phyloP scores from a whole-genome alignment of 1,284 basidiomycete species.

The Hemileia vastatrix region DNA sequence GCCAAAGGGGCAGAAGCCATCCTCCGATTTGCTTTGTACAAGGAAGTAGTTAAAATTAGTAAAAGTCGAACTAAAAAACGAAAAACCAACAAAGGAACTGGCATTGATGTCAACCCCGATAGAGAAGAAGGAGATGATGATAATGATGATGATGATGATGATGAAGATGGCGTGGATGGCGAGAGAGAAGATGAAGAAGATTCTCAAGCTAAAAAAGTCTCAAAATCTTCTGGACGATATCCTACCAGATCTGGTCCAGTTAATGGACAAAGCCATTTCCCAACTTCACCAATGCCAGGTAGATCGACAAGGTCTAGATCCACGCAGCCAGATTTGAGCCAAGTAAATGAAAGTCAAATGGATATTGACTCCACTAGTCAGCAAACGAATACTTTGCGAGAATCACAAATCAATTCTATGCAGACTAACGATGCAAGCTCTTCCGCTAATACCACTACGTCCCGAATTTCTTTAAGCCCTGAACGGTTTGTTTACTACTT shows the following conservation, averaged over 20 bases:
- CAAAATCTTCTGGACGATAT: constrained; percentile 30
- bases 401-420: neutral
- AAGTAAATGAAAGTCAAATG: neutral
- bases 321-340: too few species aligned
- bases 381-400: constrained; percentile 16
- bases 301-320: neutral
- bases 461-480: constrained; percentile 15
- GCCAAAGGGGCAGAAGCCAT: constrained; percentile 87
- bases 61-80: constrained; percentile 53
- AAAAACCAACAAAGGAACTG: constrained; percentile 24
- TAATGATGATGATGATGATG: constrained; percentile 25
- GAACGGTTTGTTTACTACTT: constrained; percentile 28
- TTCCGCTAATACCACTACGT: constrained; percentile 4
- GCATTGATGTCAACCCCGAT: constrained; percentile 21
- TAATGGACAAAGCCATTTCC: constrained; percentile 22
- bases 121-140: constrained; percentile 26
- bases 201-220: constrained; percentile 33
- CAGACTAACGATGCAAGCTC: neutral
- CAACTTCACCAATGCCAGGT: constrained; percentile 34
- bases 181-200: constrained; percentile 28
- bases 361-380: neutral
- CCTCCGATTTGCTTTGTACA: constrained; percentile 93
- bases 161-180: constrained; percentile 25
- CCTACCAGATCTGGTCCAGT: constrained; percentile 14
- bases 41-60: constrained; percentile 69